These are phyloP conservation scores for Coniochaeta prunicola DNA, from an alignment of 2,329 filamentous ascomycete species.

Conservation along the genomic window DNA sequence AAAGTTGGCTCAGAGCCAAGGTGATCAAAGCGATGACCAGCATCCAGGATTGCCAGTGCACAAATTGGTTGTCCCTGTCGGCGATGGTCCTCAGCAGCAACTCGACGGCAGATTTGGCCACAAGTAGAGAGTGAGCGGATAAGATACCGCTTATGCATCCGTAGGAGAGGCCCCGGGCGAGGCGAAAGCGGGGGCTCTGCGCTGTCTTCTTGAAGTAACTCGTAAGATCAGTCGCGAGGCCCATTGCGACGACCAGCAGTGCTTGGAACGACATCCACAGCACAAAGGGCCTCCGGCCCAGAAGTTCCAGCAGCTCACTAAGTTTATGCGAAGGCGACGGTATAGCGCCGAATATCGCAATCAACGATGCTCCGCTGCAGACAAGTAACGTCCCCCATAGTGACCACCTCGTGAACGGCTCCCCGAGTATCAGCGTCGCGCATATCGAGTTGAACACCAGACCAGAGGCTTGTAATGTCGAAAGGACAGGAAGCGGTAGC, in stretches of 20 bases:
- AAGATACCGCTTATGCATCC: conserved; percentile 87
- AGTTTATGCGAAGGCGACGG: conserved; percentile 87
- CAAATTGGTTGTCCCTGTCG: conserved; percentile 86
- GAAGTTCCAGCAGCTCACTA: conserved; percentile 68
- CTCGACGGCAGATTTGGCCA: conserved; percentile 96
- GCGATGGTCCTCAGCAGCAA: conserved; percentile 79
- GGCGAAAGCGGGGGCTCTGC: conserved; percentile 59
- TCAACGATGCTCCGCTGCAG: conserved; percentile 79
- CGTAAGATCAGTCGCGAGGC: conserved; percentile 53
- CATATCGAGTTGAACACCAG: conserved; percentile 98
- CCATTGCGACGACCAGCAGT: conserved; percentile 62
- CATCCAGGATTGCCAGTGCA: conserved; percentile 90
- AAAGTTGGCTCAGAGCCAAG: conserved; percentile 83
- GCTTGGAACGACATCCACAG: conserved; percentile 82
- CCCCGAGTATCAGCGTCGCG: conserved; percentile 83
- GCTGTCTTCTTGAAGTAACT: conserved; percentile 44
- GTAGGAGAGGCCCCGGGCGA: conserved; percentile 78
- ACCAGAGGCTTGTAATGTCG: conserved; percentile 89
- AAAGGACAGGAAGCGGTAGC: conserved; percentile 85
- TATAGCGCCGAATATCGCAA: conserved; percentile 90
- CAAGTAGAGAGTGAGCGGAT: conserved; percentile 84
- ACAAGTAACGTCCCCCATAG: conserved; percentile 84
- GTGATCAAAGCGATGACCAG: conserved; percentile 75
- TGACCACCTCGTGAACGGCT: conserved; percentile 94
- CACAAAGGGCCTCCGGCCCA: conserved; percentile 70